A percentile compares a stretch with the other conserved stretches of the same genome.
phyloP scores from a whole-genome alignment of 805 yeast species.

The Saccharomycopsis sp. region DNA sequence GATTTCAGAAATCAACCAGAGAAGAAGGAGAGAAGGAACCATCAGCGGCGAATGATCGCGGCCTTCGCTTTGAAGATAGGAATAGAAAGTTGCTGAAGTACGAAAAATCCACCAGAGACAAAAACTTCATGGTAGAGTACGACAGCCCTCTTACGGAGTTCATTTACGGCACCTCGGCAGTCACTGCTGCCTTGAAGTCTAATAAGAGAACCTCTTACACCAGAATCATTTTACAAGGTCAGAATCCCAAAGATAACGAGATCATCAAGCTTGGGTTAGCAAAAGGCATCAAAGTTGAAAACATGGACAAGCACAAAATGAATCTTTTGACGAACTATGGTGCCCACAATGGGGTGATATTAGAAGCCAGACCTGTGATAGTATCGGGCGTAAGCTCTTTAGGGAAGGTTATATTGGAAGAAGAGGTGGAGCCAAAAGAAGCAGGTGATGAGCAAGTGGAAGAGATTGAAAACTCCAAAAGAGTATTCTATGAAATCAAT shows the following conservation, averaged over 20 bases:
- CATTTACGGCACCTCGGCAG: conserved; percentile 69
- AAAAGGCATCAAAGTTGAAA: conserved; percentile 25
- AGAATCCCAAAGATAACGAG: conserved; percentile 29
- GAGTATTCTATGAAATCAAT: neutral
- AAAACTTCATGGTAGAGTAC: neutral
- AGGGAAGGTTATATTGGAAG: conserved; percentile 5
- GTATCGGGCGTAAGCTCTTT: conserved; percentile 1
- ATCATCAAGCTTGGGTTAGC: conserved; percentile 41
- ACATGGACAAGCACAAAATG: conserved; percentile 22
- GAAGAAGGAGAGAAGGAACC: neutral
- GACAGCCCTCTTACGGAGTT: conserved; percentile 51
- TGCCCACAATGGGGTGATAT: conserved; percentile 19
- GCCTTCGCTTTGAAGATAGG: neutral
- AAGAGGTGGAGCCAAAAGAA: neutral
- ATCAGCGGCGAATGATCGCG: no score
- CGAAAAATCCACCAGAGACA: conserved; percentile 15
- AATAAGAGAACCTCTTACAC: conserved; percentile 43
- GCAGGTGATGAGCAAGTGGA: neutral
- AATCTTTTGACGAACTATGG: conserved; percentile 13
- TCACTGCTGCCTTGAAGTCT: conserved; percentile 56
- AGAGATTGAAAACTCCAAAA: neutral
- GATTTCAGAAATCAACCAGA: conserved; percentile 1
- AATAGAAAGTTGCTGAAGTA: conserved; percentile 1
- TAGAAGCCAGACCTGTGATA: conserved; percentile 14
- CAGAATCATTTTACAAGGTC: conserved; percentile 40